A percentile compares a stretch with the other conserved stretches of the same genome.
These are phyloP conservation scores for Grosmannia serpens DNA, from an alignment of 2,329 filamentous ascomycete genomes.

Conservation along the genomic window DNA sequence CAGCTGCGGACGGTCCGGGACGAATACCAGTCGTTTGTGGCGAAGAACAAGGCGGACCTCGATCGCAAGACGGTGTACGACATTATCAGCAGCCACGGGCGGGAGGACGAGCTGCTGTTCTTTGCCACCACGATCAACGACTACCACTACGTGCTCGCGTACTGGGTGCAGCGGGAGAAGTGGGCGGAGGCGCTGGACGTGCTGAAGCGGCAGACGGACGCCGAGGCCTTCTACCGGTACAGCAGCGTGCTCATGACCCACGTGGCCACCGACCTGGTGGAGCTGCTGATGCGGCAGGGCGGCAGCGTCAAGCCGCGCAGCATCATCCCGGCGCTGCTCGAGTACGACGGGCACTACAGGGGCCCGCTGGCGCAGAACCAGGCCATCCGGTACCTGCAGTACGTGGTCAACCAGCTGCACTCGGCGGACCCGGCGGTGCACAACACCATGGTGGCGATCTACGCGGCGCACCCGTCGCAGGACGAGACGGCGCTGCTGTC, in stretches of 20 bases:
- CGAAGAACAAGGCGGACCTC: constrained; percentile 73
- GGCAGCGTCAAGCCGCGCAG: constrained; percentile 72
- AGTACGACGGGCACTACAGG: constrained; percentile 73
- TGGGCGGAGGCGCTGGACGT: constrained; percentile 82
- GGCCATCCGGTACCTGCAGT: constrained; percentile 85
- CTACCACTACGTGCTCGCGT: constrained; percentile 87
- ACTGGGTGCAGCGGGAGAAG: constrained; percentile 92
- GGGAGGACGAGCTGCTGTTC: constrained; percentile 83
- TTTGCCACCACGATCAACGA: constrained; percentile 85
- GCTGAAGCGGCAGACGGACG: constrained; percentile 83
- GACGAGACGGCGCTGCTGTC: constrained; percentile 78
- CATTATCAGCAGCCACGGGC: constrained; percentile 87
- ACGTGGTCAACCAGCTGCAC: constrained; percentile 77
- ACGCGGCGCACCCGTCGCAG: constrained; percentile 71
- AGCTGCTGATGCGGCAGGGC: constrained; percentile 86
- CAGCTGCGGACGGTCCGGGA: constrained; percentile 58
- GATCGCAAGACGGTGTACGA: constrained; percentile 91
- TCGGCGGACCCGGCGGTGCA: constrained; percentile 79
- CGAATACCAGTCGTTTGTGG: constrained; percentile 83
- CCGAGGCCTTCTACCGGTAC: constrained; percentile 92
- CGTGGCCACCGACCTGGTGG: constrained; percentile 73
- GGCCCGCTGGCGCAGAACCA: constrained; percentile 69
- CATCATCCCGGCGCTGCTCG: constrained; percentile 84
- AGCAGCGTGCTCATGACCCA: constrained; percentile 95
- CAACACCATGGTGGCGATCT: constrained; percentile 93